Evolutionary conservation across 306 rosid species (phyloP), one percentile per base, ranked within the genome.

Genomic region (Trifolium dubium): DNA sequence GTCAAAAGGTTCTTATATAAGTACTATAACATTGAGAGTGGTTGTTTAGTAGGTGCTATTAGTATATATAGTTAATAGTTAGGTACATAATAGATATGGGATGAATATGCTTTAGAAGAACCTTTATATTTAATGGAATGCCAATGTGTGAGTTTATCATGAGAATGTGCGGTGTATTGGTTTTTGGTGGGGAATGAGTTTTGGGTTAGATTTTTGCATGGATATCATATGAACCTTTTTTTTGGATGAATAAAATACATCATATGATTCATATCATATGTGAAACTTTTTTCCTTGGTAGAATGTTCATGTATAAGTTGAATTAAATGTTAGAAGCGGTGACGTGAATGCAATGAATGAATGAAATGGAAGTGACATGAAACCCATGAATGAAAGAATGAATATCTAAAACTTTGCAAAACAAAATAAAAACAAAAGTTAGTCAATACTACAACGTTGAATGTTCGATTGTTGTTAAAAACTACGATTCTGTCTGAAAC

Each of bases 321-420:
- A 74, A 67, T 77, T 69, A 53, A 53, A 34, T 5, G 11, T 53
- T 44, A 34, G 66, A 71, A 78, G 69, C 49, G 81, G 59, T 32
- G 85, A 76, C 89, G 90, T 89, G 97, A 93, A 75, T 46, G 23
- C 81, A 88, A 86, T 87, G 74, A 90, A 86, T 87, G 74, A 90
- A 72, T 76, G 50, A 67, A 63, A 23, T 46, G 58, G 73, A 34
- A 18, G 37, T 54, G 19, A 17, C 65, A 41, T 74, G 76, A 79
- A 73, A 8, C 59, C n/a, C 76, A 73, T 79, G n/a, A 79, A 59
- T 28, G 12, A 3, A 32, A 32, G 23, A 32, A 3, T 32, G 3
- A 32, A 23, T 23, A 23, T 23, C 1, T 23, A 23, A 23, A 23
- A 23, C 23, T 23, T 23, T 23, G 1, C 23, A 23, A 23, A 23